Evolutionary conservation across 345 rosid genomes (phyloP), one percentile per base, ranked within the genome.

Genomic region (Camelina neglecta): DNA sequence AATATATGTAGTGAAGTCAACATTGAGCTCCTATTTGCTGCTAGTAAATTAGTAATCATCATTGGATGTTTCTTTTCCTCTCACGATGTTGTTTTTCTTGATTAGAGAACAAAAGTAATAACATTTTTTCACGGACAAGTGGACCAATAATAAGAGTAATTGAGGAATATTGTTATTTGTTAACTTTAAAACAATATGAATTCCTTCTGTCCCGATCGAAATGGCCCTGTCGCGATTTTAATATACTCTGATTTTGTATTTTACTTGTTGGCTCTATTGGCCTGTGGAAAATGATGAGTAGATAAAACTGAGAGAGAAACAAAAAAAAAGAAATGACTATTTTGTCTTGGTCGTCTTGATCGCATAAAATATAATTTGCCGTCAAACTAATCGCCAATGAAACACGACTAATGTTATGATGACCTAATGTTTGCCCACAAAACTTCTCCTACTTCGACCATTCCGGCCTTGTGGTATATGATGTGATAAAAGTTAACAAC

Each of bases 1-100:
- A 33, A 50, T 76, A 39, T 63, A 15, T 29, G 23, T 71, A 50
- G 57, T 31, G 56, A 60, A 72, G 81, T 72, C 81, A 71, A 71
- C 76, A 71, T 11, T 57, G 67, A 38, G 45, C 55, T 76, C 71
- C 31, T 49, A 58, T 65, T 77, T 11, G 67, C 67, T 77, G 68
- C 47, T 33, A 23, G 2, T 42, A 33, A 6, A 4, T 23, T 23
- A 23, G 24, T 35, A 35, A 35, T 35, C 38, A 0, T 42, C 31
- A 20, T 61, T 15, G 18, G 4, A 35, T 56, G 10, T 1, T 55
- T 55, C n/a, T 31, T 31, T 44, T 61, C 33, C 8, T 51, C 57
- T 55, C 51, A 76, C 18, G 23, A 9, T 55, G 23, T 62, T 62
- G 50, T 44, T 41, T 66, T 68, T 68, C 33, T 42, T 51, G 21